Conservation (phyloP, 768 basidiomycete genomes). For the Tulasnella sp. region DNA sequence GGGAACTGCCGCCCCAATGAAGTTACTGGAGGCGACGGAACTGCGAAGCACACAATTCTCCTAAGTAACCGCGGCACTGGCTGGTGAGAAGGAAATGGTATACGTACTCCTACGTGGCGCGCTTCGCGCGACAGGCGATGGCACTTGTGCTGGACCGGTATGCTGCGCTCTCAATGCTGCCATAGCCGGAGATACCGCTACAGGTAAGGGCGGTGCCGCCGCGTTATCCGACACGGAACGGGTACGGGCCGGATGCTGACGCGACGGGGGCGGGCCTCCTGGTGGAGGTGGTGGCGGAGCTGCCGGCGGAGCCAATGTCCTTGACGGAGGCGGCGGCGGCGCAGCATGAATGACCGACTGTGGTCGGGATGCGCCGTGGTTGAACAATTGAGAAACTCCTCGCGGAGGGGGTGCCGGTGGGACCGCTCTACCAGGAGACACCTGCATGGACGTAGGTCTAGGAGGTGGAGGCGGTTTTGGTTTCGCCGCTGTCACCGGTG, state of each 20-base stretch:
- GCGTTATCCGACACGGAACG: slow-evolving; percentile 11
- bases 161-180: slow-evolving; percentile 19
- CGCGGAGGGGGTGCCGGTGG: slow-evolving; percentile 20
- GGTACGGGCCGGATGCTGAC: too few relatives aligned
- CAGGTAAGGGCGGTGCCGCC: slow-evolving; percentile 28
- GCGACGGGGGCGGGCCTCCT: slow-evolving; percentile 26
- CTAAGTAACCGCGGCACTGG: not conserved
- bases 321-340: slow-evolving; percentile 5
- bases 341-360: not conserved
- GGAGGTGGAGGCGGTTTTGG: slow-evolving; percentile 26
- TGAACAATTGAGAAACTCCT: not conserved
- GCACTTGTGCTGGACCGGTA: slow-evolving; percentile 5
- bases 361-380: not conserved
- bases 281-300: slow-evolving; percentile 13
- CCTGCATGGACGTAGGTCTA: slow-evolving; percentile 18
- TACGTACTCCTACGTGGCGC: not conserved
- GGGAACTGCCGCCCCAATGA: slow-evolving; percentile 63
- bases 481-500: not conserved
- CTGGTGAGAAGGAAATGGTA: not conserved
- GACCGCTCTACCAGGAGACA: slow-evolving; percentile 20
- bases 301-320: not conserved
- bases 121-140: not conserved
- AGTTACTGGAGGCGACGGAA: slow-evolving; percentile 47
- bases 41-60: slow-evolving; percentile 24
- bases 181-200: slow-evolving; percentile 37